Evolutionary conservation across 2,329 filamentous ascomycete species (phyloP).

Genomic region (Ceratocystis diversiconidia): DNA sequence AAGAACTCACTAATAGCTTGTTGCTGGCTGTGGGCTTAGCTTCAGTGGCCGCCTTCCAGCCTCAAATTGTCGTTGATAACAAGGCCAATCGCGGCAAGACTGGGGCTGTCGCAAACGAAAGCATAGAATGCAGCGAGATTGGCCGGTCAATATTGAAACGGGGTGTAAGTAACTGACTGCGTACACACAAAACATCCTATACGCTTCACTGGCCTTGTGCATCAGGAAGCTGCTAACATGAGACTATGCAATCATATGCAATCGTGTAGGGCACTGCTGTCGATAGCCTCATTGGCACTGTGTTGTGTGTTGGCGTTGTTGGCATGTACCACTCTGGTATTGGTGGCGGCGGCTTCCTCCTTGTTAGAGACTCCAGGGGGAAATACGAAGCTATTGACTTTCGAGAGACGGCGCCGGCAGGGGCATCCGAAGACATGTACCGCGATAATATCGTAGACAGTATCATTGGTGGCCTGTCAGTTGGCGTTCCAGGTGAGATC

Average conservation of each 20-base stretch:
- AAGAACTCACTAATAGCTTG: background rate
- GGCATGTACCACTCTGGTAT: slow-evolving; percentile 72
- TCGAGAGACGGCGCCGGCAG: slow-evolving; percentile 71
- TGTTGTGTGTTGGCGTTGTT: slow-evolving; percentile 60
- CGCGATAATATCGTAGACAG: slow-evolving; percentile 52
- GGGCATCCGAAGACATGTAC: slow-evolving; percentile 76
- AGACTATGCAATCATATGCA: background rate
- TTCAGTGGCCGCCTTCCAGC: background rate
- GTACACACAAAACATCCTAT: background rate
- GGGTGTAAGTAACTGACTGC: slow-evolving; percentile 29
- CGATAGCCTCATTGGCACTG: slow-evolving; percentile 60
- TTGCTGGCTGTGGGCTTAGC: background rate
- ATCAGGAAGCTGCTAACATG: background rate
- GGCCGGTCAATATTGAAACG: slow-evolving; percentile 46
- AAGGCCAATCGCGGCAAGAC: background rate
- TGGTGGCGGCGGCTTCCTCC: slow-evolving; percentile 81
- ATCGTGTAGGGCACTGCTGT: slow-evolving; percentile 53
- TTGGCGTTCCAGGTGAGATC: slow-evolving; percentile 59
- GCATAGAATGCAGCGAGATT: slow-evolving; percentile 51
- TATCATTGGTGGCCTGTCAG: slow-evolving; percentile 57
- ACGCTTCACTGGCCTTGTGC: background rate
- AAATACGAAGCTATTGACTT: slow-evolving; percentile 80
- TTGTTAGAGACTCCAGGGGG: slow-evolving; percentile 60
- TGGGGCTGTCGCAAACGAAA: slow-evolving; percentile 60
- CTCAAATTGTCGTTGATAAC: background rate